phyloP scores from a whole-genome alignment of 2,329 filamentous ascomycete genomes.

The Allantophomopsis cytisporea region DNA sequence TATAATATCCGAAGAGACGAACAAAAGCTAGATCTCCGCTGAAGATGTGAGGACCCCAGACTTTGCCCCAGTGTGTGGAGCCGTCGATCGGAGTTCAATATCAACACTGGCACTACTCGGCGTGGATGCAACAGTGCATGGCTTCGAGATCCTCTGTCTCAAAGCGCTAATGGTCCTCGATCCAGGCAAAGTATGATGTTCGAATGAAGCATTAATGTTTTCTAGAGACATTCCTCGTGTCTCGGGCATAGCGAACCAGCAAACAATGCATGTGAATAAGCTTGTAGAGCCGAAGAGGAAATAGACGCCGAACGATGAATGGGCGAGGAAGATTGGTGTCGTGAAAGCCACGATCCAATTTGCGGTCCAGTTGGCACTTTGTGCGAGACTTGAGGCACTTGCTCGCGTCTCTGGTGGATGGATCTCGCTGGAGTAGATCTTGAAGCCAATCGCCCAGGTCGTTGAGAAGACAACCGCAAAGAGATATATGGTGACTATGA shows the following conservation, averaged over 20 bases:
- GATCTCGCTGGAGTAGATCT: slow-evolving; percentile 44
- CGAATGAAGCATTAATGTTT: slow-evolving; percentile 4
- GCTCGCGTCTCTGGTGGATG: slow-evolving; percentile 40
- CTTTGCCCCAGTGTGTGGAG: too few relatives aligned
- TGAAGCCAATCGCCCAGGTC: slow-evolving; percentile 40
- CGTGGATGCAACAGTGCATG: too few relatives aligned
- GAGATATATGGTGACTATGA: slow-evolving; percentile 33
- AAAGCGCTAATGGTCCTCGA: too few relatives aligned
- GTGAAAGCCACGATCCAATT: slow-evolving; percentile 20
- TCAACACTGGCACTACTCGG: too few relatives aligned
- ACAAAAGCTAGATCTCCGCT: too few relatives aligned
- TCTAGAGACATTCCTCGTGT: slow-evolving; percentile 12
- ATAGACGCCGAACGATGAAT: slow-evolving; percentile 12
- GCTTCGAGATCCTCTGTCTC: too few relatives aligned
- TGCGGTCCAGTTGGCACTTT: slow-evolving; percentile 27
- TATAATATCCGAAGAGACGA: too few relatives aligned
- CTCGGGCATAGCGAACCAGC: slow-evolving; percentile 11
- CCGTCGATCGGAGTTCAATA: too few relatives aligned
- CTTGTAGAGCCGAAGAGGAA: slow-evolving; percentile 15
- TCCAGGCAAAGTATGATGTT: not conserved
- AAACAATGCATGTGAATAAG: slow-evolving; percentile 10
- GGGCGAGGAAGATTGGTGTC: slow-evolving; percentile 16
- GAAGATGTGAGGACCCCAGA: too few relatives aligned
- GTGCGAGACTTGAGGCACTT: slow-evolving; percentile 35
- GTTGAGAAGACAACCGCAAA: slow-evolving; percentile 31